These are phyloP conservation scores for Diaporthe citrichinensis DNA, from an alignment of 2,329 filamentous ascomycete genomes.

Conservation along the genomic window DNA sequence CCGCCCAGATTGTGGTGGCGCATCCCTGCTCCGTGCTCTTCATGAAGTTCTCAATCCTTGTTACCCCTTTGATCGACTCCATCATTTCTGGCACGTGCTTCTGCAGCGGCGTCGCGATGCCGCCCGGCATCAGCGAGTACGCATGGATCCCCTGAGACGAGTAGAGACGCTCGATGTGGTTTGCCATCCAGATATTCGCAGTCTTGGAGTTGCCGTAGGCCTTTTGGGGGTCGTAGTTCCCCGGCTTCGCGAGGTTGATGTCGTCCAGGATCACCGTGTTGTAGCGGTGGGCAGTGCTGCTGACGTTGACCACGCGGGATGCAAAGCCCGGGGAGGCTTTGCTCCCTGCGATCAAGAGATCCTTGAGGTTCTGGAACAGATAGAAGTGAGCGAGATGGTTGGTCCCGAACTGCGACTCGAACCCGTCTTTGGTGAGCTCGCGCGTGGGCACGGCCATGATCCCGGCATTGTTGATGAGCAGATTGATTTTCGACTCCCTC, in stretches of 20 bases:
- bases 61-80: constrained; percentile 38
- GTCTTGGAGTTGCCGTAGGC: constrained; percentile 61
- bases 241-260: constrained; percentile 53
- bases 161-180: constrained; percentile 61
- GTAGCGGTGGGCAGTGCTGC: constrained; percentile 57
- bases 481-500: constrained; percentile 44
- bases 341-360: constrained; percentile 55
- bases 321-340: constrained; percentile 52
- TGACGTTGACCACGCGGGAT: constrained; percentile 61
- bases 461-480: constrained; percentile 60
- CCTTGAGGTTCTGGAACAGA: constrained; percentile 63
- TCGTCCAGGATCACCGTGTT: constrained; percentile 54
- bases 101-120: constrained; percentile 52
- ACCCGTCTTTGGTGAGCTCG: constrained; percentile 58
- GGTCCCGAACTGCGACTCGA: constrained; percentile 64
- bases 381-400: constrained; percentile 69
- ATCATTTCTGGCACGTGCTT: constrained; percentile 46
- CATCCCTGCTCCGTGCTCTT: constrained; percentile 58
- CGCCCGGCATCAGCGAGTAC: constrained; percentile 60
- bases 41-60: constrained; percentile 42
- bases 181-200: constrained; percentile 63
- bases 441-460: constrained; percentile 56
- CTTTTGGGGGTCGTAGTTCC: constrained; percentile 50
- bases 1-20: constrained; percentile 58
- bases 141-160: constrained; percentile 56